Evolutionary conservation across 2,329 filamentous ascomycete species (phyloP), one percentile per base, ranked within the genome.

Genomic region (Coccinonectria pachysandricola): DNA sequence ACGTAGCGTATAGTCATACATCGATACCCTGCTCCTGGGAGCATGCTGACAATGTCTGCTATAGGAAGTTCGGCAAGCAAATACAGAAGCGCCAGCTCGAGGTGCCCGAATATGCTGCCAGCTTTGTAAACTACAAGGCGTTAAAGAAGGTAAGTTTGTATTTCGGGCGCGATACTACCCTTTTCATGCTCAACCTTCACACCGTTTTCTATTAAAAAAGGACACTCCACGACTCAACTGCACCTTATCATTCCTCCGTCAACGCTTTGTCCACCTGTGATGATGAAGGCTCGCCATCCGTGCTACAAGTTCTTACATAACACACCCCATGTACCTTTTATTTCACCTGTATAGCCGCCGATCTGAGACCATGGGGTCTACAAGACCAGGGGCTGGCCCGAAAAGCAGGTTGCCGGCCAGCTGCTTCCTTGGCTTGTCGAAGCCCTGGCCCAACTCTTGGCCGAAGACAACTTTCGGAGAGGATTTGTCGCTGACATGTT

Each of bases 41-140:
- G 15, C 25, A 25, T 28, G 21, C 36, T 45, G 24, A 36, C 28
- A 11, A n/a, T n/a, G 18, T 30, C 22, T 26, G 7, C 27, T 32
- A 37, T 49, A 98, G 88, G 91, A 98, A 98, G 74, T 98, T 98
- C 66, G 91, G 91, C 59, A 98, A 98, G 68, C 85, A 95, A 56
- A 94, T 98, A 44, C 91, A 96, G 67, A 94, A 94, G 68, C 80
- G 87, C 55, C 91, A 98, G 71, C 83, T 98, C 50, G 91, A 98
- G 57, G 87, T 98, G 34, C 91, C 91, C 34, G 91, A 98, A 71
- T 98, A 98, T 79, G 88, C 91, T 36, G 86, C 88, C 40, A 95
- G 87, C 60, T 98, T 98, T 54, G 87, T 96, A 46, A 95, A 98
- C 62, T 98, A 98, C 68, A 98, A 98, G 64, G 87, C 86, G 34